Evolutionary conservation across 208 protist genomes (phyloP).

Genomic region (Wallacemonas sp.): DNA sequence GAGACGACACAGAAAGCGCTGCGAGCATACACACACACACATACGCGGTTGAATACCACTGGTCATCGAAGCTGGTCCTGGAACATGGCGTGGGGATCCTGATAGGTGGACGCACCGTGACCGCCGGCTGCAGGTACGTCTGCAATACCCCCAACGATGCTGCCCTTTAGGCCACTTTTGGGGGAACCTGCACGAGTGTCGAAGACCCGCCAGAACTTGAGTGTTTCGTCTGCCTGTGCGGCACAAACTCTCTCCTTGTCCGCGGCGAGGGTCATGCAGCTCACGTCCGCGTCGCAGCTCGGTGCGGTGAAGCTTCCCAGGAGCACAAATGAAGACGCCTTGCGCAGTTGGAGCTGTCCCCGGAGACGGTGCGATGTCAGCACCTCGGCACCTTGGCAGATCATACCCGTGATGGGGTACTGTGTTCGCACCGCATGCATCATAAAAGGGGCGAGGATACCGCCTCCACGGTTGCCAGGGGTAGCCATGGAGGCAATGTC

Average conservation of each 20-base stretch:
- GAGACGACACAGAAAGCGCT: background rate
- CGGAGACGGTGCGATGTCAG: constrained; percentile 59
- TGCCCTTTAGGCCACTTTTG: constrained; percentile 6
- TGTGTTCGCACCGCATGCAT: constrained; percentile 57
- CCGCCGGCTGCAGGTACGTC: background rate
- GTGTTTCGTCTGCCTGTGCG: constrained; percentile 74
- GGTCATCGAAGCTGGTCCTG: constrained; percentile 14
- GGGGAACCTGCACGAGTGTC: constrained; percentile 14
- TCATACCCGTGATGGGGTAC: constrained; percentile 67
- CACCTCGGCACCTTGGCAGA: constrained; percentile 44
- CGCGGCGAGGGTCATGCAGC: constrained; percentile 61
- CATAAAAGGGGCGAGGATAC: constrained; percentile 29
- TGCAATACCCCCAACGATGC: background rate
- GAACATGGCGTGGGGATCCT: constrained; percentile 1
- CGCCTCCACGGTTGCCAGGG: background rate
- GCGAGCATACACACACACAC: background rate
- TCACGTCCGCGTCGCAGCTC: constrained; percentile 46
- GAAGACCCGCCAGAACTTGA: constrained; percentile 86
- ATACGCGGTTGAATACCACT: background rate
- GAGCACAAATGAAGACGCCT: constrained; percentile 57
- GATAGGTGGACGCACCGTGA: background rate
- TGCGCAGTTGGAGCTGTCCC: constrained; percentile 78
- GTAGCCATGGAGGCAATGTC: constrained; percentile 13
- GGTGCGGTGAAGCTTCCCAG: constrained; percentile 57
- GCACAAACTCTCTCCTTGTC: constrained; percentile 73